These are phyloP conservation scores for Fusarium gaditjirri DNA, from an alignment of 2,329 filamentous ascomycete genomes.

Conservation along the genomic window DNA sequence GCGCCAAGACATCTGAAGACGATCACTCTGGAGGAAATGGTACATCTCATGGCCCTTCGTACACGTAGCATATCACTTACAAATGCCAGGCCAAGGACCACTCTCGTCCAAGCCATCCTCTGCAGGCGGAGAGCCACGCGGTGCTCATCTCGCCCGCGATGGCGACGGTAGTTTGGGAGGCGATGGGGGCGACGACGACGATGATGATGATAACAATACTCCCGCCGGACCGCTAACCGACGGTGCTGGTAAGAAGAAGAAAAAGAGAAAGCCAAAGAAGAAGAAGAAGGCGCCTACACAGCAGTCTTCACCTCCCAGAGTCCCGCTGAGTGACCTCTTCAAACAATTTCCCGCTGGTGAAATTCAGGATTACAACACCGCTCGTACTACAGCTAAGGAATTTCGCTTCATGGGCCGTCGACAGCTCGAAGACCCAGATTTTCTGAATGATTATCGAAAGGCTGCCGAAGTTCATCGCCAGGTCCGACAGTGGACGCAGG, in stretches of 20 bases:
- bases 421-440: slow-evolving; percentile 54
- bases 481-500: slow-evolving; percentile 81
- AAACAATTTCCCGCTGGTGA: slow-evolving; percentile 47
- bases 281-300: slow-evolving; percentile 40
- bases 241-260: slow-evolving; percentile 40
- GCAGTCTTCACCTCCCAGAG: slow-evolving; percentile 50
- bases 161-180: slow-evolving; percentile 54
- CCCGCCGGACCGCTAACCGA: slow-evolving; percentile 36
- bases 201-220: slow-evolving; percentile 43
- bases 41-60: slow-evolving; percentile 26
- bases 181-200: slow-evolving; percentile 46
- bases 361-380: slow-evolving; percentile 42
- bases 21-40: slow-evolving; percentile 48
- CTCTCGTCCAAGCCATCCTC: slow-evolving; percentile 29
- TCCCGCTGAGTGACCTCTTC: slow-evolving; percentile 48
- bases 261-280: slow-evolving; percentile 43
- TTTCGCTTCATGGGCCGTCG: slow-evolving; percentile 34
- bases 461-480: slow-evolving; percentile 84
- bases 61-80: slow-evolving; percentile 6
- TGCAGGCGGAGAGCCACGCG: slow-evolving; percentile 55
- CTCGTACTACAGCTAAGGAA: slow-evolving; percentile 42
- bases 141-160: slow-evolving; percentile 54
- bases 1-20: slow-evolving; percentile 54
- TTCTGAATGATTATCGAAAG: slow-evolving; percentile 80
- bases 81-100: slow-evolving; percentile 27